phyloP scores from a whole-genome alignment of 2,329 filamentous ascomycete species.

The Epichloe glyceriae region DNA sequence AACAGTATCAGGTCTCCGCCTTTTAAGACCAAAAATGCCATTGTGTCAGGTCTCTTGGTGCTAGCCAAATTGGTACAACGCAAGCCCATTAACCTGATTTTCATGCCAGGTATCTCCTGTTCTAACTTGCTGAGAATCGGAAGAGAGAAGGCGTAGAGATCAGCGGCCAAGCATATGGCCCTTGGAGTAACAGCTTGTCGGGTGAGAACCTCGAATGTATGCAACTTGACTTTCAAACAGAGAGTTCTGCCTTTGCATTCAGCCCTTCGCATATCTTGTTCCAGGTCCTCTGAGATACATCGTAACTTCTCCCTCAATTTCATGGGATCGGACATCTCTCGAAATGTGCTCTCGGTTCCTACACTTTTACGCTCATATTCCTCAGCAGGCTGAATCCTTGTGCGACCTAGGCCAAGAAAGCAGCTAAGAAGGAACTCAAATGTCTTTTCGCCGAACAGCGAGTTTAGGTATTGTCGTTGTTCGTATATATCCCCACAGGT shows the following conservation, averaged over 20 bases:
- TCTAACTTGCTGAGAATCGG: constrained; percentile 77
- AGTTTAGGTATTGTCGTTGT: constrained; percentile 58
- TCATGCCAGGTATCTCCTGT: constrained; percentile 69
- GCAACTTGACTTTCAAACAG: constrained; percentile 83
- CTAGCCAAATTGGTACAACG: constrained; percentile 78
- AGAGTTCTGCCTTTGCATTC: constrained; percentile 84
- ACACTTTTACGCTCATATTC: constrained; percentile 88
- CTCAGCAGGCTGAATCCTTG: constrained; percentile 71
- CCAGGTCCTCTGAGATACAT: constrained; percentile 72
- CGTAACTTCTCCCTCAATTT: constrained; percentile 65
- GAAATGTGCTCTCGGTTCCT: constrained; percentile 85
- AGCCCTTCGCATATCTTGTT: constrained; percentile 68
- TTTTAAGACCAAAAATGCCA: constrained; percentile 59
- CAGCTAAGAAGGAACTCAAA: constrained; percentile 76
- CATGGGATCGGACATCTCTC: constrained; percentile 56
- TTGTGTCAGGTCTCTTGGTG: constrained; percentile 66
- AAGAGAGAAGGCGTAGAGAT: constrained; percentile 68
- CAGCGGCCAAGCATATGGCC: constrained; percentile 59
- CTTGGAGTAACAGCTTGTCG: constrained; percentile 65
- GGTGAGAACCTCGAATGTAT: constrained; percentile 85
- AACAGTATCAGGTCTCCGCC: constrained; percentile 12
- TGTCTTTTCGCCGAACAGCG: constrained; percentile 82
- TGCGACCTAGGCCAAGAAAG: constrained; percentile 77
- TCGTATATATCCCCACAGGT: constrained; percentile 80
- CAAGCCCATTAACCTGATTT: constrained; percentile 73